Evolutionary conservation across 257 asterid species (phyloP).

Genomic region (Solanum sitiens): DNA sequence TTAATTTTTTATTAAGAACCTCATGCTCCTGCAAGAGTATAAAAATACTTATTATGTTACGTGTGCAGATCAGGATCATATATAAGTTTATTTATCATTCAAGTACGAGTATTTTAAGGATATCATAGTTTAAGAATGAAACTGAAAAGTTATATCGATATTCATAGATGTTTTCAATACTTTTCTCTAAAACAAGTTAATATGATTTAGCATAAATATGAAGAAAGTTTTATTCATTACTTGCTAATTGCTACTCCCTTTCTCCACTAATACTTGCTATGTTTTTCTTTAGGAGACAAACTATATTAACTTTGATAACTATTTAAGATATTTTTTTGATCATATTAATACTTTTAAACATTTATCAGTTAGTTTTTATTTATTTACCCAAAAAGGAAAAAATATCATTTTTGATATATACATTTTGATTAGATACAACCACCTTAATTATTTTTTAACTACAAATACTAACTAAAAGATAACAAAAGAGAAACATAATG

Average conservation of each 20-base stretch:
- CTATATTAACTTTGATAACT: neutral
- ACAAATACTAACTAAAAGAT: neutral
- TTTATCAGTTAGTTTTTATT: neutral
- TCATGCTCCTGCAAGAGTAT: too few species aligned
- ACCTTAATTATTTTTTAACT: neutral
- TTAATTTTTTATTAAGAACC: too few species aligned
- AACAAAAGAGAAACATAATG: neutral
- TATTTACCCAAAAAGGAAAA: too few species aligned
- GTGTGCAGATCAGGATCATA: fast-evolving
- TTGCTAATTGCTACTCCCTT: neutral
- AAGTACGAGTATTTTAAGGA: too few species aligned
- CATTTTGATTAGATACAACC: neutral
- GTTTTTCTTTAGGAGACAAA: neutral
- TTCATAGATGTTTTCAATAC: too few species aligned
- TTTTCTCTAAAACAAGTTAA: neutral
- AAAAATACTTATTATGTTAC: too few species aligned
- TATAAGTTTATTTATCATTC: too few species aligned
- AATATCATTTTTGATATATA: neutral
- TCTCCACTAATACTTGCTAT: neutral
- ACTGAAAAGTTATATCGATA: too few species aligned
- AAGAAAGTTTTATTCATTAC: neutral
- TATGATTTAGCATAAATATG: neutral
- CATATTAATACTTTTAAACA: too few species aligned
- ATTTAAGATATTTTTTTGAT: too few species aligned
- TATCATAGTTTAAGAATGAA: neutral